Evolutionary conservation across 768 basidiomycete genomes (phyloP).

Genomic region (Suillus subluteus): DNA sequence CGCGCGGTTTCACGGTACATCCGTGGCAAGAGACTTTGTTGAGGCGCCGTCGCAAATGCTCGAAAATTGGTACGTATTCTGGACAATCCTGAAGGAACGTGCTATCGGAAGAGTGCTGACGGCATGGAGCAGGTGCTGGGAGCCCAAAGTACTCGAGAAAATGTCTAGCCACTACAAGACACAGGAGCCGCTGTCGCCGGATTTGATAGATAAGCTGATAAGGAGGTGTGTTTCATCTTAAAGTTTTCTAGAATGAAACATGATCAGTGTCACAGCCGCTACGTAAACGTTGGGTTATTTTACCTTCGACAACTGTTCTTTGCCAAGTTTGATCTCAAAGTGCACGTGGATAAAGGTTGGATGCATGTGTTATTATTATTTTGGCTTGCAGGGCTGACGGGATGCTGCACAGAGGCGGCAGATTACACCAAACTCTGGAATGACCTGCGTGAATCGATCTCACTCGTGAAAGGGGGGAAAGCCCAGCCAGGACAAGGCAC

Average conservation of each 20-base stretch:
- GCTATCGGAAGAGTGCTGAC: neutral
- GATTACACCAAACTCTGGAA: conserved; percentile 87
- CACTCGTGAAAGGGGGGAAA: conserved; percentile 65
- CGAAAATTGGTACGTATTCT: conserved; percentile 72
- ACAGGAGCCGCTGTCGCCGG: conserved; percentile 67
- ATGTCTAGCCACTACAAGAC: conserved; percentile 82
- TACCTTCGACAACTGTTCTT: conserved; percentile 87
- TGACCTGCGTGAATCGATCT: conserved; percentile 66
- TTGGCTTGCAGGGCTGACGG: neutral
- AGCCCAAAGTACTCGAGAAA: conserved; percentile 70
- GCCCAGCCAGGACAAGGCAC: conserved; percentile 69
- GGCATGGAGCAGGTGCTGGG: conserved; percentile 65
- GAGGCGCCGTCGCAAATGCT: conserved; percentile 95
- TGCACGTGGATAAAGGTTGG: conserved; percentile 69
- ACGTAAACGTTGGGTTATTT: conserved; percentile 82
- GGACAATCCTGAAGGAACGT: neutral
- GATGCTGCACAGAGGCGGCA: conserved; percentile 48
- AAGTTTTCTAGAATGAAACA: neutral
- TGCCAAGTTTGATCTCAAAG: conserved; percentile 75
- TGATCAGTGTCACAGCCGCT: conserved; percentile 49
- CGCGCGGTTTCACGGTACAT: conserved; percentile 81
- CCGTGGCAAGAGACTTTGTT: conserved; percentile 81
- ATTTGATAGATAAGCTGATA: conserved; percentile 79
- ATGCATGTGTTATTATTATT: neutral
- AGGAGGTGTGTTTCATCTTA: conserved; percentile 53